Conservation (phyloP, 441 rosid genomes). For the Rhodomyrtus psidioides region DNA sequence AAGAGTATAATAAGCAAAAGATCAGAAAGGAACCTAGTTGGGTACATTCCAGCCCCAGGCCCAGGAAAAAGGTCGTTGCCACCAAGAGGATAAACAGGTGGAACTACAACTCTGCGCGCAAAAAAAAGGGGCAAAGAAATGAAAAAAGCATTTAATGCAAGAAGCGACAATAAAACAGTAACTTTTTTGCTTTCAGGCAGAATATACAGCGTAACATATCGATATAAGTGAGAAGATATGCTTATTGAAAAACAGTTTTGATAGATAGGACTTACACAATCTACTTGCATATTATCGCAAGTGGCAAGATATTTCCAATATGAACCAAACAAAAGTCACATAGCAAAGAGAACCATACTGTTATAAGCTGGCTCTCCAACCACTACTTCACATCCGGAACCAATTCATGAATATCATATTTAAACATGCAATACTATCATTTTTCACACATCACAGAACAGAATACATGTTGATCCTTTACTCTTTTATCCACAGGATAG, state of each 20-base stretch:
- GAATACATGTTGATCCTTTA: not conserved
- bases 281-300: not conserved
- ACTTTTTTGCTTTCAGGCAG: not conserved
- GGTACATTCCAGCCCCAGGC: slow-evolving; percentile 69
- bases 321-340: not conserved
- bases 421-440: not conserved
- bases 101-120: slow-evolving; percentile 34
- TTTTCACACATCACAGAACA: not conserved
- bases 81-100: slow-evolving; percentile 45
- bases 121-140: not conserved
- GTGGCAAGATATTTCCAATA: not conserved
- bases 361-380: not conserved
- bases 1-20: not conserved
- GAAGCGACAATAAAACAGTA: not conserved
- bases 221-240: not conserved
- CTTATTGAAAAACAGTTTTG: not conserved
- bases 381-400: not conserved
- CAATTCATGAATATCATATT: not conserved
- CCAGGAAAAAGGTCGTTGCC: slow-evolving; percentile 62
- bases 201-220: not conserved
- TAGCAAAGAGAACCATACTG: not conserved
- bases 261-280: not conserved
- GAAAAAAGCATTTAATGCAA: not conserved
- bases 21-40: slow-evolving; percentile 35
- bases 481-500: not conserved